Percentiles rank a stretch among this genome's conserved stretches.
phyloP scores from a whole-genome alignment of 768 basidiomycete genomes.

The Holtermannia corniformis region DNA sequence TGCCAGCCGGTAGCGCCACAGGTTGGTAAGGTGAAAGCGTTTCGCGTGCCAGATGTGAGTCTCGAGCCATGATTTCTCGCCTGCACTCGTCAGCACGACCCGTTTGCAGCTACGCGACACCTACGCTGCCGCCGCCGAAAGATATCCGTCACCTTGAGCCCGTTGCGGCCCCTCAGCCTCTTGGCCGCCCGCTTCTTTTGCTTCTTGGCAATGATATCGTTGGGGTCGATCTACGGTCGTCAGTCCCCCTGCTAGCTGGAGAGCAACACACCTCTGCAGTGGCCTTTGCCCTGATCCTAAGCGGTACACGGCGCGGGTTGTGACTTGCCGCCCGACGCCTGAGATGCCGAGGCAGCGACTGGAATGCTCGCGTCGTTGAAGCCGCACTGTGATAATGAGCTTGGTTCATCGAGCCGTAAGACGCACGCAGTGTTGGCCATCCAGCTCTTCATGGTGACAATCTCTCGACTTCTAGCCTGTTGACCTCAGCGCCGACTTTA shows the following conservation, averaged over 20 bases:
- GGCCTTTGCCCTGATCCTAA: conserved; percentile 72
- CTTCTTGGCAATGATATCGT: conserved; percentile 43
- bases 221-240: conserved; percentile 50
- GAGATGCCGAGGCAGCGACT: conserved; percentile 82
- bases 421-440: conserved; percentile 68
- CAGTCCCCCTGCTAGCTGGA: background rate
- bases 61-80: conserved; percentile 82
- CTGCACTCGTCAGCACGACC: conserved; percentile 44
- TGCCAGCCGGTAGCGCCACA: conserved; percentile 90
- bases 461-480: conserved; percentile 79
- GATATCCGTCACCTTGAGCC: background rate
- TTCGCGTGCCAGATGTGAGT: conserved; percentile 98
- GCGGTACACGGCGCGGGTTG: conserved; percentile 80
- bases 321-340: conserved; percentile 90
- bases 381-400: conserved; percentile 46
- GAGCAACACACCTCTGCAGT: conserved; percentile 57
- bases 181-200: conserved; percentile 42
- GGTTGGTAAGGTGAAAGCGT: conserved; percentile 83
- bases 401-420: background rate
- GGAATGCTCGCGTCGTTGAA: conserved; percentile 77
- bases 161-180: background rate
- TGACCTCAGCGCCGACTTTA: conserved; percentile 3
- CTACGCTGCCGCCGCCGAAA: conserved; percentile 68
- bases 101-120: conserved; percentile 1
- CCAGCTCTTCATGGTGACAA: conserved; percentile 75